Evolutionary conservation across 2,329 filamentous ascomycete genomes (phyloP), one percentile per base, ranked within the genome.

Genomic region (Dendryphion nanum): DNA sequence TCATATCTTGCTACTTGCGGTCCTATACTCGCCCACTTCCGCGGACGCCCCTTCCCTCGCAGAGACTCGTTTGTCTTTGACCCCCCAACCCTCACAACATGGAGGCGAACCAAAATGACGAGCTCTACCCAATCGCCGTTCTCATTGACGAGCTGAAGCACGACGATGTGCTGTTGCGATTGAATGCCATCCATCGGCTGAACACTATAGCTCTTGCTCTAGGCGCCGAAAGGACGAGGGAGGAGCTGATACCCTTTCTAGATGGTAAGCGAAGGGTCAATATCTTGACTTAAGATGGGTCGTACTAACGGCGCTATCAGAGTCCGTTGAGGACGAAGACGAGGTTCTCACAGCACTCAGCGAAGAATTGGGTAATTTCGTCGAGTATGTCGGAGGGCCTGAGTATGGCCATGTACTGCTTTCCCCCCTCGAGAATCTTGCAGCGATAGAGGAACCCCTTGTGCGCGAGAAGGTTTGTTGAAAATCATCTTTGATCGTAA

Each of bases 81-180:
- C 50, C 47, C 47, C 44, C 42, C 40, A 32, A 50, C 34, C 38
- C 42, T 50, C 31, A 40, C 53, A 61, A 35, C 50, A 97, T 97
- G 91, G 89, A 96, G 75, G 85, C 85, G 73, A 87, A 85, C 73
- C 83, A 91, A 76, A 94, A 85, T 71, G 93, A 98, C 75, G 94
- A 97, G 83, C 89, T 98, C 64, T 98, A 97, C 73, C 93, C 93
- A 69, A 98, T 98, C 77, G 93, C 94, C 66, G 93, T 98, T 57
- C 84, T 98, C 72, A 98, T 98, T 73, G 93, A 98, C 72, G 93
- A 98, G 81, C 80, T 98, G 64, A 98, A 98, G 91, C 93, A 98
- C 72, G 93, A 98, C 69, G 94, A 98, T 78, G 93, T 98, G 57
- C 81, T 97, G 52, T 83, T 98, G 67, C 88, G 93, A 69, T 81